Conservation (phyloP, 2,329 filamentous ascomycete genomes). For the Pyricularia grisea region DNA sequence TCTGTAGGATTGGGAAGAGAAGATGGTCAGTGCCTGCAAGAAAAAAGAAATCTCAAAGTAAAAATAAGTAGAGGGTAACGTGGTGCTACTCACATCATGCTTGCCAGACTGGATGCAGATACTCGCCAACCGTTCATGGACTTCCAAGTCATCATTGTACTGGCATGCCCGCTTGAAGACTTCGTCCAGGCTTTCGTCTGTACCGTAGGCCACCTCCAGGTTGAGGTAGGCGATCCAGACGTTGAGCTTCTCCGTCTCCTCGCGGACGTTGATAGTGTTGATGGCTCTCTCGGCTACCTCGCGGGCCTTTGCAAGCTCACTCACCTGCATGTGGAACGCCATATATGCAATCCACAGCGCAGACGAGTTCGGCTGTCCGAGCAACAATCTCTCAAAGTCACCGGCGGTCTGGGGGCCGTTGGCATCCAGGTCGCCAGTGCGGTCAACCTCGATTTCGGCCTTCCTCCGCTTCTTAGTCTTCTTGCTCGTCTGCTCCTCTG, state of each 20-base stretch:
- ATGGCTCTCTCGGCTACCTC: constrained; percentile 86
- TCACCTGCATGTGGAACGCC: constrained; percentile 93
- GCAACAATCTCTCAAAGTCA: constrained; percentile 87
- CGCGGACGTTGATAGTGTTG: constrained; percentile 80
- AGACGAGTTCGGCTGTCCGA: constrained; percentile 90
- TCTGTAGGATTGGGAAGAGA: constrained; percentile 35
- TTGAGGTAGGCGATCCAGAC: constrained; percentile 94
- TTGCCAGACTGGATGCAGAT: constrained; percentile 93
- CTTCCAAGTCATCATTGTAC: constrained; percentile 85
- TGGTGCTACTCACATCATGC: constrained; percentile 52
- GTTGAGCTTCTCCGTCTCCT: constrained; percentile 88
- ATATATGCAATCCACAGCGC: constrained; percentile 94
- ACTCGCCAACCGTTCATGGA: constrained; percentile 81
- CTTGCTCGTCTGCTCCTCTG: constrained; percentile 2
- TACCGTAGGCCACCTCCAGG: constrained; percentile 84
- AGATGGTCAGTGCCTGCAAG: background rate
- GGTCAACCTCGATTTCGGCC: constrained; percentile 71
- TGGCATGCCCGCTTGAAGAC: constrained; percentile 89
- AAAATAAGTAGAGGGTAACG: background rate
- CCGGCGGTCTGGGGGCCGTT: constrained; percentile 81
- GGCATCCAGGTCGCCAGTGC: constrained; percentile 82
- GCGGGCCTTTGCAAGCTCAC: constrained; percentile 79
- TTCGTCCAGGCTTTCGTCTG: constrained; percentile 70
- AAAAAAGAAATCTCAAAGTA: background rate
- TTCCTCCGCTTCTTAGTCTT: constrained; percentile 58